Percentiles rank a stretch among this genome's conserved stretches.
Conservation (phyloP, 208 protist genomes). For the Wallacemonas sp. region DNA sequence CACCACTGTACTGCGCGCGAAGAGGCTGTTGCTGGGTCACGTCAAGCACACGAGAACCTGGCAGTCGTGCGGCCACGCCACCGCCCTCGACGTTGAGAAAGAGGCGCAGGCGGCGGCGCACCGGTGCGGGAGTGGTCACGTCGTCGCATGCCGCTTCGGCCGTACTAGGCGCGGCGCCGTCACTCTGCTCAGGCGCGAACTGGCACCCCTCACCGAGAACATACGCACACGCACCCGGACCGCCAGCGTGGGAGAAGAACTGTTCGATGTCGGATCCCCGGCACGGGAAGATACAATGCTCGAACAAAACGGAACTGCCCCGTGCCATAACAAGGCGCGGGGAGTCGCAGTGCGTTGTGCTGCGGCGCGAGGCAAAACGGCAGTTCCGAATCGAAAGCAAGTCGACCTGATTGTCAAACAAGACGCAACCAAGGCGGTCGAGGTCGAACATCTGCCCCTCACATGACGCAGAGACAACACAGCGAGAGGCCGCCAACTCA, state of each 20-base stretch:
- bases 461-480: background rate
- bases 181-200: slow-evolving; percentile 11
- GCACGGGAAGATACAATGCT: slow-evolving; percentile 36
- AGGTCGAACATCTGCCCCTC: slow-evolving; percentile 29
- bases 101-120: background rate
- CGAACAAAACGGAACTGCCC: slow-evolving; percentile 55
- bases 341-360: background rate
- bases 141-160: background rate
- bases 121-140: background rate
- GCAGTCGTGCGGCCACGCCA: background rate
- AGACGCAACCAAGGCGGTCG: slow-evolving; percentile 35
- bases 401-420: slow-evolving; percentile 41
- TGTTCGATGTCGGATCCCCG: slow-evolving; percentile 2
- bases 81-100: background rate
- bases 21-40: background rate
- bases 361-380: slow-evolving; percentile 23
- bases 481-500: background rate
- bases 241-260: slow-evolving; percentile 19
- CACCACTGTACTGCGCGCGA: background rate
- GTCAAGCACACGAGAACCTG: background rate
- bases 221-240: slow-evolving; percentile 17
- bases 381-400: slow-evolving; percentile 53
- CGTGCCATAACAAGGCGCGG: slow-evolving; percentile 25
- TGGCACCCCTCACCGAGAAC: slow-evolving; percentile 31
- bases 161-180: background rate